Conservation (phyloP, 1,284 basidiomycete genomes). For the Rhodotorula sp. region DNA sequence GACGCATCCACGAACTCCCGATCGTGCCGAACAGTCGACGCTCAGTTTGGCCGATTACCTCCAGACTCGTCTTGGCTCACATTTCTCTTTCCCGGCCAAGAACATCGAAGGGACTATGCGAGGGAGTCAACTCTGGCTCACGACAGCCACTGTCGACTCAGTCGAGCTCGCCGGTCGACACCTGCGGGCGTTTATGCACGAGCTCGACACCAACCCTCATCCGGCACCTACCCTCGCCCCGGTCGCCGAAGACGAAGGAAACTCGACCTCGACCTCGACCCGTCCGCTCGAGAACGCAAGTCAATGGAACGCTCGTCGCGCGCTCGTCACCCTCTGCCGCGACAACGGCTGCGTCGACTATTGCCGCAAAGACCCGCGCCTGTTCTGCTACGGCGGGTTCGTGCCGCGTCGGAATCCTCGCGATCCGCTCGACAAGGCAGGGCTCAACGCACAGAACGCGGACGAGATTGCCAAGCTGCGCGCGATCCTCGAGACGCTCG, state of each 20-base stretch:
- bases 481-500: slow-evolving; percentile 15
- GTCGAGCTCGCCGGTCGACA: slow-evolving; percentile 14
- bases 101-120: not conserved
- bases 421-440: not conserved
- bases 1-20: slow-evolving; percentile 26
- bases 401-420: not conserved
- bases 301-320: slow-evolving; percentile 4
- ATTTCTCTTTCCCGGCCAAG: slow-evolving; percentile 23
- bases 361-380: slow-evolving; percentile 8
- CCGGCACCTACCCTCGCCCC: not conserved
- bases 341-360: slow-evolving; percentile 30
- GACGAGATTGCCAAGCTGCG: slow-evolving; percentile 23
- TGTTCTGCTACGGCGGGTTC: slow-evolving; percentile 32
- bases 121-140: slow-evolving; percentile 29
- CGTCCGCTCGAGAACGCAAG: not conserved
- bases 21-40: not conserved
- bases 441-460: not conserved
- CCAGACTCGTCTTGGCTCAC: slow-evolving; percentile 29
- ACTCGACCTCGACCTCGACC: not conserved
- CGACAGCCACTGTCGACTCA: slow-evolving; percentile 13
- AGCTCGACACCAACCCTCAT: slow-evolving; percentile 2
- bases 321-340: slow-evolving; percentile 18
- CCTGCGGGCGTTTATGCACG: slow-evolving; percentile 11
- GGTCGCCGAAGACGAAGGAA: no score
- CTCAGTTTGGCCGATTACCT: slow-evolving; percentile 22